These are phyloP conservation scores for Silene vulgaris DNA, from an alignment of 179 eudicot genomes.

Conservation along the genomic window DNA sequence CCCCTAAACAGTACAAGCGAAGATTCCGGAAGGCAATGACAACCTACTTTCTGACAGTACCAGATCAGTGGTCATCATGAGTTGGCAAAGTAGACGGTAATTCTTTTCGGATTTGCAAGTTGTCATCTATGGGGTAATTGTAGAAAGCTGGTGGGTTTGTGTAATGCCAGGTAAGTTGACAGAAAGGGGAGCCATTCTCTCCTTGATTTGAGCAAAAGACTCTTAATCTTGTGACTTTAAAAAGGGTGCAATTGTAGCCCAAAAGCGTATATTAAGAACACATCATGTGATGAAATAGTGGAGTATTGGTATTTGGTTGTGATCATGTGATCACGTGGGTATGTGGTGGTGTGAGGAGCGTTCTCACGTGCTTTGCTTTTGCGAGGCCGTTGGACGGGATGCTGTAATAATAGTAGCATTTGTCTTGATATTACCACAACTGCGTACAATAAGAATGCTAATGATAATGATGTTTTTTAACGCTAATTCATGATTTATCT, in stretches of 20 bases:
- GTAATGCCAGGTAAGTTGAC: slow-evolving; percentile 16
- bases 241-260: slow-evolving; percentile 23
- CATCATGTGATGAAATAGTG: neutral
- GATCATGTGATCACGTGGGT: neutral
- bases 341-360: neutral
- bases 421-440: too few species aligned
- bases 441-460: neutral
- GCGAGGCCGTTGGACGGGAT: neutral
- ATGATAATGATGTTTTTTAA: too few species aligned
- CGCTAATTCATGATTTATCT: neutral
- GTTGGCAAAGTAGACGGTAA: neutral
- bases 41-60: slow-evolving; percentile 79
- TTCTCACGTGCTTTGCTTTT: slow-evolving; percentile 6
- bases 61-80: slow-evolving; percentile 86
- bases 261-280: neutral
- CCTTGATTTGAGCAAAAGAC: slow-evolving; percentile 15
- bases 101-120: slow-evolving; percentile 18
- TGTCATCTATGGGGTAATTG: slow-evolving; percentile 12
- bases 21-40: slow-evolving; percentile 99
- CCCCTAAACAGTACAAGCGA: slow-evolving; percentile 89
- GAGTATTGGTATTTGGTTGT: neutral
- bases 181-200: slow-evolving; percentile 9
- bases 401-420: neutral
- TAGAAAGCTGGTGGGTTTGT: slow-evolving; percentile 21
- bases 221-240: neutral